Percentiles rank a stretch among this genome's conserved stretches.
phyloP scores from a whole-genome alignment of 441 rosid species.

The Bruguiera hainesii region DNA sequence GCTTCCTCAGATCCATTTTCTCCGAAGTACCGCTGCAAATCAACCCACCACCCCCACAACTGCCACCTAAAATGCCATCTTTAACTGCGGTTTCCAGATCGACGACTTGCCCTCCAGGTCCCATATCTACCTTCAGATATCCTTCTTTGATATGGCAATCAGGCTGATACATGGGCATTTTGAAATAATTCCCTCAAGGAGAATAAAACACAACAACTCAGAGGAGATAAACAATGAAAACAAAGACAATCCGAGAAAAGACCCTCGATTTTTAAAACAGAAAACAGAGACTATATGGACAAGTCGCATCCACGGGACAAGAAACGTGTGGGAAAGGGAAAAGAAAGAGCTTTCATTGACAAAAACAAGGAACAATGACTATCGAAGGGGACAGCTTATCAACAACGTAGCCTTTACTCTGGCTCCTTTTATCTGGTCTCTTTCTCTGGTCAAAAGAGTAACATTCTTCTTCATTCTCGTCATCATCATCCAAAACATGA shows the following conservation, averaged over 20 bases:
- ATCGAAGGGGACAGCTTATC: slow-evolving; percentile 48
- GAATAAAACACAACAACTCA: too few relatives aligned
- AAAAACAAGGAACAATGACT: slow-evolving; percentile 27
- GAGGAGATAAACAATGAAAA: too few relatives aligned
- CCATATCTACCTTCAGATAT: slow-evolving; percentile 37
- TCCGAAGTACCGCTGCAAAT: slow-evolving; percentile 30
- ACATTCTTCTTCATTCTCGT: slow-evolving; percentile 23
- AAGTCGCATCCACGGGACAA: slow-evolving; percentile 26
- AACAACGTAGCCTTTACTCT: slow-evolving; percentile 33
- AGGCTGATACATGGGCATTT: slow-evolving; percentile 48
- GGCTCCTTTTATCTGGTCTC: slow-evolving; percentile 28
- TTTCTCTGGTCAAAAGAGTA: slow-evolving; percentile 46
- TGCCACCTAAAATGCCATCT: slow-evolving; percentile 72
- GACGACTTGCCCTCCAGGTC: slow-evolving; percentile 60
- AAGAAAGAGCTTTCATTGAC: slow-evolving; percentile 29
- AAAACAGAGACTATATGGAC: slow-evolving; percentile 5
- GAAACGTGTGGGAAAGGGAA: slow-evolving; percentile 39
- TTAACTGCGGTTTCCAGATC: slow-evolving; percentile 84
- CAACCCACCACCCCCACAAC: slow-evolving; percentile 30
- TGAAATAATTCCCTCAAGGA: background rate
- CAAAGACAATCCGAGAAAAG: background rate
- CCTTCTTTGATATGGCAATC: slow-evolving; percentile 32
- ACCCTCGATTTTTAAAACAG: slow-evolving; percentile 10
- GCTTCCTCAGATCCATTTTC: slow-evolving; percentile 71
- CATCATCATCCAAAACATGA: slow-evolving; percentile 28